Evolutionary conservation across 164 flowering plant genomes (phyloP).

Genomic region (Annona squamosa): DNA sequence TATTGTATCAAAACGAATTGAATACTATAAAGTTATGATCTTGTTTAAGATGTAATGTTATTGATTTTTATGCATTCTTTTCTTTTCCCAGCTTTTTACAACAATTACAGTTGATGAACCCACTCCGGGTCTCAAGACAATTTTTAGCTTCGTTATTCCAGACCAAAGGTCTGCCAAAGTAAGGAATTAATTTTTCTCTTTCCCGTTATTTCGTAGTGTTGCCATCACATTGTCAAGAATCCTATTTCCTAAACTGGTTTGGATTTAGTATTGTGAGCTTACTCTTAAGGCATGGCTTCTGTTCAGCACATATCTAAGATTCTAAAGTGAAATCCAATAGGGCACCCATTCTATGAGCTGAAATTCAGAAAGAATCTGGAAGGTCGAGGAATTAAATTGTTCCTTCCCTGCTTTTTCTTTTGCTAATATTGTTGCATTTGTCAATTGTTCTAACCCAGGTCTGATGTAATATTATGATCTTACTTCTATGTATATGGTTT

Average conservation of each 20-base stretch:
- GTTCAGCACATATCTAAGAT: not conserved
- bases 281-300: not conserved
- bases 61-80: not conserved
- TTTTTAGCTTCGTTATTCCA: conserved; percentile 59
- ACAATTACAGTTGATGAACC: conserved; percentile 71
- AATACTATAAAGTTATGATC: no score
- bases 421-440: no score
- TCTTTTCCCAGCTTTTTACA: conserved; percentile 42
- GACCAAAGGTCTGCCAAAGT: conserved; percentile 91
- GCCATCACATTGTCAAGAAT: not conserved
- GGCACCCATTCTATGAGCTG: not conserved
- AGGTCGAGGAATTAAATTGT: no score
- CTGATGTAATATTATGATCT: no score
- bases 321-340: not conserved
- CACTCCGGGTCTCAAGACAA: conserved; percentile 82
- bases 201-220: not conserved
- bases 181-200: conserved; percentile 4
- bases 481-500: no score
- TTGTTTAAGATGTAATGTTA: not conserved
- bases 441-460: no score
- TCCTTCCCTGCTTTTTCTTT: no score
- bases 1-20: not conserved
- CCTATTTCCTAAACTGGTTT: not conserved
- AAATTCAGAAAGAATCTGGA: no score
- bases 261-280: not conserved